phyloP scores from a whole-genome alignment of 1,284 basidiomycete species.

The Erythrobasidium hasegawianum region DNA sequence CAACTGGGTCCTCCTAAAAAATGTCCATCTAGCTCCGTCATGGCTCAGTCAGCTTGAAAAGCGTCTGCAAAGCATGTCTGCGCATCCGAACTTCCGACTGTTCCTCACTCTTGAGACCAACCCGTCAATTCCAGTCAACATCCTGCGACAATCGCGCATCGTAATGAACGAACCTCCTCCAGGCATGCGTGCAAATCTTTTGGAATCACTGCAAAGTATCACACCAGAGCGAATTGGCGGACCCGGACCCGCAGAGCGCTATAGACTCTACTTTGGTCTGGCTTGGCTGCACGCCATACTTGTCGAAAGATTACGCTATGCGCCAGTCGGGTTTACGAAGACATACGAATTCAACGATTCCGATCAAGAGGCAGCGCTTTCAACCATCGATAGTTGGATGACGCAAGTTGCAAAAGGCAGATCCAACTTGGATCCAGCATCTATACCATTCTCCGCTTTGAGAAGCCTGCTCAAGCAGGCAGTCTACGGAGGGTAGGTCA shows the following conservation, averaged over 20 bases:
- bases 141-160: slow-evolving; percentile 88
- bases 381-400: slow-evolving; percentile 87
- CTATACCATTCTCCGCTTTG: slow-evolving; percentile 89
- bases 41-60: slow-evolving; percentile 95
- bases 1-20: slow-evolving; percentile 90
- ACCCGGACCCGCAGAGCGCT: slow-evolving; percentile 81
- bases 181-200: slow-evolving; percentile 87
- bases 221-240: slow-evolving; percentile 61
- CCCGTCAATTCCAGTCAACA: slow-evolving; percentile 86
- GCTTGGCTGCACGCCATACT: slow-evolving; percentile 97
- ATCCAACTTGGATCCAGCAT: slow-evolving; percentile 81
- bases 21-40: slow-evolving; percentile 81
- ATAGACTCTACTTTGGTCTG: slow-evolving; percentile 77
- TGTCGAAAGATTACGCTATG: slow-evolving; percentile 90
- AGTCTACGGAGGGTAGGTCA: slow-evolving; percentile 78
- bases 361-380: slow-evolving; percentile 86
- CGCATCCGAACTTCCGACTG: slow-evolving; percentile 78
- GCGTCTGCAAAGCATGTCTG: slow-evolving; percentile 81
- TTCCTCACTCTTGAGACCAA: slow-evolving; percentile 97
- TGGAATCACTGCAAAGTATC: slow-evolving; percentile 82
- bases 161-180: slow-evolving; percentile 97
- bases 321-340: slow-evolving; percentile 92
- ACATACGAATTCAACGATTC: slow-evolving; percentile 97
- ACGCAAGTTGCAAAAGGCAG: slow-evolving; percentile 72
- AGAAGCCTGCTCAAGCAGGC: slow-evolving; percentile 87